Conservation (phyloP, 148 eudicot species). For the Persicaria maculosa region DNA sequence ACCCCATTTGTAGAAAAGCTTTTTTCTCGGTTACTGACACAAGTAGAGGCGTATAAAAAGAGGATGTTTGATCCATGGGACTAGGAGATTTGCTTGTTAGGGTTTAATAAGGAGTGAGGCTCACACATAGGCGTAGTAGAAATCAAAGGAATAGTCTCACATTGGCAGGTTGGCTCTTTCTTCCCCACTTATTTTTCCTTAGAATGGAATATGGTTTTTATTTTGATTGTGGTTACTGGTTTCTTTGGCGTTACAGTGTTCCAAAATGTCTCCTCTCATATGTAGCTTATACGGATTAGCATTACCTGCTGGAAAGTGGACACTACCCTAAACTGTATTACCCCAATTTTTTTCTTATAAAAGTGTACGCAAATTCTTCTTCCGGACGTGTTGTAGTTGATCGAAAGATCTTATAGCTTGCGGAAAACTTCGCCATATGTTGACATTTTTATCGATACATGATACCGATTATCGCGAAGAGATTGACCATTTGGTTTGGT, state of each 20-base stretch:
- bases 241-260: not conserved
- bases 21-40: constrained; percentile 17
- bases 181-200: not conserved
- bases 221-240: not conserved
- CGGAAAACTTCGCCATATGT: no score
- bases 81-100: constrained; percentile 6
- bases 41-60: constrained; percentile 20
- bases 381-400: no score
- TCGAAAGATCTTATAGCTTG: no score
- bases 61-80: constrained; percentile 14
- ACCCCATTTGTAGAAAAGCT: constrained; percentile 51
- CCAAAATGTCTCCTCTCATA: not conserved
- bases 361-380: not conserved
- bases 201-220: not conserved
- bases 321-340: not conserved
- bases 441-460: no score
- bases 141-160: not conserved
- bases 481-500: no score
- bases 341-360: not conserved
- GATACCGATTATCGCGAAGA: no score
- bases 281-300: constrained; percentile 3
- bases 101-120: constrained; percentile 1
- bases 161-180: constrained; percentile 5
- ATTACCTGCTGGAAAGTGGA: not conserved
- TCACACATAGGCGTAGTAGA: constrained; percentile 1